A percentile compares a stretch with the other conserved stretches of the same genome.
Conservation (phyloP, 352 stramenopile species). For the Thraustotheca clavata region DNA sequence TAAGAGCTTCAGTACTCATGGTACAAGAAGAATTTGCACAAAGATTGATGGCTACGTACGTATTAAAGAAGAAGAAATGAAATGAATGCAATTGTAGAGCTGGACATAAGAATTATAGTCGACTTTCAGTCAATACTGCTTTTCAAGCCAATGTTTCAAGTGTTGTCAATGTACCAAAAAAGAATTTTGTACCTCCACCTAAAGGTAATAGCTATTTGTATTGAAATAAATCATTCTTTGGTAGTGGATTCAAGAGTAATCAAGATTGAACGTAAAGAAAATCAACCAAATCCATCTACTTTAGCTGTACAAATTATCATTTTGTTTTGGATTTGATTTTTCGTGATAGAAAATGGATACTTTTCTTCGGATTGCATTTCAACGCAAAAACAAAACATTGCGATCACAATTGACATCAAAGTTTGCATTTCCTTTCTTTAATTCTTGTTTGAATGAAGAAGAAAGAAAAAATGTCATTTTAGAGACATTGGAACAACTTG, state of each 20-base stretch:
- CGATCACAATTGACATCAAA: slow-evolving; percentile 58
- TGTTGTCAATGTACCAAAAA: slow-evolving; percentile 44
- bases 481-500: slow-evolving; percentile 36
- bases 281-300: slow-evolving; percentile 28
- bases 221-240: neutral
- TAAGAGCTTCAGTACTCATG: slow-evolving; percentile 61
- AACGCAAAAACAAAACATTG: slow-evolving; percentile 83
- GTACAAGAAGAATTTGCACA: slow-evolving; percentile 81
- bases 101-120: slow-evolving; percentile 67
- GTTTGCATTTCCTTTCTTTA: slow-evolving; percentile 37
- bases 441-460: slow-evolving; percentile 24
- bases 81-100: slow-evolving; percentile 28
- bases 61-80: too few species aligned
- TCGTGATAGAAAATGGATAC: slow-evolving; percentile 54
- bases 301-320: slow-evolving; percentile 21
- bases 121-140: slow-evolving; percentile 69
- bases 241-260: slow-evolving; percentile 72
- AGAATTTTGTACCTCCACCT: slow-evolving; percentile 65
- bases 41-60: slow-evolving; percentile 56
- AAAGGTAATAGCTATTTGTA: slow-evolving; percentile 27
- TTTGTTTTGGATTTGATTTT: neutral
- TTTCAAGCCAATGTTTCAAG: slow-evolving; percentile 58
- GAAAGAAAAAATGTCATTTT: slow-evolving; percentile 39
- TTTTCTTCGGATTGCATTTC: slow-evolving; percentile 63
- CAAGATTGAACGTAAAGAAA: slow-evolving; percentile 27